A percentile compares a stretch with the other conserved stretches of the same genome.
Conservation (phyloP, 306 rosid species). For the Neltuma alba region DNA sequence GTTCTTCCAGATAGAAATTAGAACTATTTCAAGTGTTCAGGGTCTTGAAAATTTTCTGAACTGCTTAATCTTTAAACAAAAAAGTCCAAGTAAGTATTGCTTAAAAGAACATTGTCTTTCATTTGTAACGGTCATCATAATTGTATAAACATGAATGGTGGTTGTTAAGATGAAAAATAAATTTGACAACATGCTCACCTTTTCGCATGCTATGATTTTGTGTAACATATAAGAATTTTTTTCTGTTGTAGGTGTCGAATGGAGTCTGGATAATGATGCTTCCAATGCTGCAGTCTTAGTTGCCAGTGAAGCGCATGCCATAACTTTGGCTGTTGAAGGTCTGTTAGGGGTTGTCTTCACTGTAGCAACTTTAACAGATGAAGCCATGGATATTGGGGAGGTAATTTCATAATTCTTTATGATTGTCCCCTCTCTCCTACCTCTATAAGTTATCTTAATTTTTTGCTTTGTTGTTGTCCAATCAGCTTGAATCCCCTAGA, state of each 20-base stretch:
- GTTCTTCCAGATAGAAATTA: not conserved
- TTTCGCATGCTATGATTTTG: not conserved
- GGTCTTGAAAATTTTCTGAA: not conserved
- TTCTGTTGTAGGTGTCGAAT: constrained; percentile 75
- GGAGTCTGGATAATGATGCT: constrained; percentile 98
- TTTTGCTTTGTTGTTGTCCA: constrained; percentile 34
- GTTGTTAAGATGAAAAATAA: not conserved
- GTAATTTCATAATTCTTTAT: constrained; percentile 43
- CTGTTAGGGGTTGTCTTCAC: constrained; percentile 90
- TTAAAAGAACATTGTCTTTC: not conserved
- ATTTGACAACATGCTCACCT: not conserved
- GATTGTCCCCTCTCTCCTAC: not conserved
- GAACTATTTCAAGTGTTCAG: not conserved
- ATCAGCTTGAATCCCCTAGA: constrained; percentile 92
- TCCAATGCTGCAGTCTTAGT: constrained; percentile 93
- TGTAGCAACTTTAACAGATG: constrained; percentile 93
- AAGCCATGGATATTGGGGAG: constrained; percentile 95
- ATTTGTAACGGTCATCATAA: not conserved
- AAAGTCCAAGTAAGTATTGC: not conserved
- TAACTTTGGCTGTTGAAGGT: constrained; percentile 98
- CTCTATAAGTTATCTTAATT: constrained; percentile 39
- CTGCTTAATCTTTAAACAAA: not conserved
- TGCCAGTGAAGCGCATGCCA: constrained; percentile 98
- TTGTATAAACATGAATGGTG: constrained; percentile 1
- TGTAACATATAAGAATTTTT: constrained; percentile 28